These are phyloP conservation scores for Volvox carteri DNA, from an alignment of 163 green algal genomes.

Conservation along the genomic window DNA sequence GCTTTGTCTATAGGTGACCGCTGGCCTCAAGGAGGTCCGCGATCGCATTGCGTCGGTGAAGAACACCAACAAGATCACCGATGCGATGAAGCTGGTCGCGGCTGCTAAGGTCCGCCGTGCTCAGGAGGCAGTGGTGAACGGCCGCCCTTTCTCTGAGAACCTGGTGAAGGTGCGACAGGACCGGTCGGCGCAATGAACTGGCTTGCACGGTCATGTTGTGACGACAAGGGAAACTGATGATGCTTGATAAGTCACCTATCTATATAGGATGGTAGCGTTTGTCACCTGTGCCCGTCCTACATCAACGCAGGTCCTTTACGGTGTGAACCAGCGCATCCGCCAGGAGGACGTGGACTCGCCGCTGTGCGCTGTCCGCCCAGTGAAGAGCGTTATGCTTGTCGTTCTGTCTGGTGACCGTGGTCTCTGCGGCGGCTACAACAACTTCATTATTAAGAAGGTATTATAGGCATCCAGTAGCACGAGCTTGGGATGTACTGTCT, in stretches of 20 bases:
- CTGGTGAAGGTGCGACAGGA: slow-evolving; percentile 93
- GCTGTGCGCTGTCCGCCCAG: slow-evolving; percentile 91
- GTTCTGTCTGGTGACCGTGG: slow-evolving; percentile 96
- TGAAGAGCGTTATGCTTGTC: slow-evolving; percentile 96
- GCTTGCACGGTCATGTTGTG: not conserved
- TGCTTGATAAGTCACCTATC: too few species aligned
- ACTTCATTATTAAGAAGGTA: slow-evolving; percentile 96
- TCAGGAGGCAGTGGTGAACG: slow-evolving; percentile 97
- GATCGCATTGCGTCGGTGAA: slow-evolving; percentile 98
- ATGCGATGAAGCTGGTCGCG: slow-evolving; percentile 99
- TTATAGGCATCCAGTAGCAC: not conserved
- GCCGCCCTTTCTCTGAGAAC: slow-evolving; percentile 98
- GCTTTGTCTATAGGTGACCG: slow-evolving; percentile 61
- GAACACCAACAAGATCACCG: slow-evolving; percentile 99
- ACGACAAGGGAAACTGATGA: too few species aligned
- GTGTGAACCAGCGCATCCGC: slow-evolving; percentile 96
- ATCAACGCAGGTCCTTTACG: slow-evolving; percentile 91
- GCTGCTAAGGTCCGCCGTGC: slow-evolving; percentile 98
- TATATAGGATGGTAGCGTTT: too few species aligned
- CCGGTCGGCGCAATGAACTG: not conserved
- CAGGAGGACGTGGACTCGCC: slow-evolving; percentile 98
- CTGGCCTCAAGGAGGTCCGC: slow-evolving; percentile 91
- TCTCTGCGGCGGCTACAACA: slow-evolving; percentile 99
- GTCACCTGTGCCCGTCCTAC: too few species aligned
- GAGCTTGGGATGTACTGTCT: too few species aligned